phyloP scores from a whole-genome alignment of 148 eudicot species.

The Beta vulgaris region DNA sequence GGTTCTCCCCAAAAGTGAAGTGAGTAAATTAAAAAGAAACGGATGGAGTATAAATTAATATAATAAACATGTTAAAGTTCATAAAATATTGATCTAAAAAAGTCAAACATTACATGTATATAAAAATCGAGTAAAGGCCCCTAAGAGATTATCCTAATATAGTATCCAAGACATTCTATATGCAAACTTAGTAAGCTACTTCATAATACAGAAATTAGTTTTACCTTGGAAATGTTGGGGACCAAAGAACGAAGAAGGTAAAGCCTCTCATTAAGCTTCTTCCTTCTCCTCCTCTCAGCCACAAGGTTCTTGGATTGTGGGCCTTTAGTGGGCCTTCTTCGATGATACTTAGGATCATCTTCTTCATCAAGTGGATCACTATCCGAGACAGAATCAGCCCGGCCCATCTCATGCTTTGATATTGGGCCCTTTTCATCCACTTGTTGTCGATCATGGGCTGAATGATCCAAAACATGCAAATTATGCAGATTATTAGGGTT shows the following conservation, averaged over 20 bases:
- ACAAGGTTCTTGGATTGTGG: conserved; percentile 75
- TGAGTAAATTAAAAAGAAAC: too few species aligned
- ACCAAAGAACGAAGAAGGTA: conserved; percentile 76
- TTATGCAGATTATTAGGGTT: conserved; percentile 21
- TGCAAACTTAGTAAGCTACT: not conserved
- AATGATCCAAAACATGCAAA: conserved; percentile 30
- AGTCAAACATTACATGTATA: too few species aligned
- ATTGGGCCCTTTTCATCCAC: conserved; percentile 40
- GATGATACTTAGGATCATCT: conserved; percentile 69
- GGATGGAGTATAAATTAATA: too few species aligned
- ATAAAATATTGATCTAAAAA: too few species aligned
- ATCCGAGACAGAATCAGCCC: conserved; percentile 66
- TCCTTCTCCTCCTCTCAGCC: conserved; percentile 91
- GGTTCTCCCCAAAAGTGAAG: too few species aligned
- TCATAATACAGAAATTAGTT: not conserved
- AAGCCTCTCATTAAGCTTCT: conserved; percentile 87
- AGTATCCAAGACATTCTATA: not conserved
- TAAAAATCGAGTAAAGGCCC: too few species aligned
- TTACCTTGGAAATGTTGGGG: conserved; percentile 90
- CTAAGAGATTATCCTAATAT: not conserved
- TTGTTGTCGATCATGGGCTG: conserved; percentile 31
- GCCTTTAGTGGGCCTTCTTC: conserved; percentile 59
- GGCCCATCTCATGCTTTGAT: conserved; percentile 34
- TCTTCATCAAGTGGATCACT: conserved; percentile 73
- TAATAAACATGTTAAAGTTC: too few species aligned